A percentile compares a stretch with the other conserved stretches of the same genome.
Evolutionary conservation across 164 flowering plant genomes (phyloP).

Genomic region (Hamamelis virginiana): DNA sequence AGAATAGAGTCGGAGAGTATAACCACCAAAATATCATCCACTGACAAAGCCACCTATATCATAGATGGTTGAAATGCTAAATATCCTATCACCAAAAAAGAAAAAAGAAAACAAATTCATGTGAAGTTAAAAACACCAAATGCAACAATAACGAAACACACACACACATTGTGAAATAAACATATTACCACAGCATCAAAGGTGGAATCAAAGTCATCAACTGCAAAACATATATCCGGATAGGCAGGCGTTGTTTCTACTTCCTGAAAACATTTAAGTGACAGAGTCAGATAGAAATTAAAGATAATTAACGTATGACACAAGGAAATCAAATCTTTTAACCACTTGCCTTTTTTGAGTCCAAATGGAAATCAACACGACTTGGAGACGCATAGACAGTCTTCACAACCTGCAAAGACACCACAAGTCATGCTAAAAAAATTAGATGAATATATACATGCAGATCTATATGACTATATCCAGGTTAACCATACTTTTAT

Average conservation of each 20-base stretch:
- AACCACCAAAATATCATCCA: not conserved
- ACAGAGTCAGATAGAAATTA: slow-evolving; percentile 13
- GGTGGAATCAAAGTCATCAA: slow-evolving; percentile 98
- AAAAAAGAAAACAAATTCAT: not conserved
- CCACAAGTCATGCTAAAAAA: not conserved
- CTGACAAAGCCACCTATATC: not conserved
- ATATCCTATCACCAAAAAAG: too few species aligned
- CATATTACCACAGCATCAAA: slow-evolving; percentile 93
- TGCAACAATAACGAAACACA: not conserved
- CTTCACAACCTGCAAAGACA: slow-evolving; percentile 71
- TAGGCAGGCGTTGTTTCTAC: slow-evolving; percentile 90
- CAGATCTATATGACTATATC: too few species aligned
- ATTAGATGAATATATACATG: not conserved
- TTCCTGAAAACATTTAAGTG: slow-evolving; percentile 52
- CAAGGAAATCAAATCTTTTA: not conserved
- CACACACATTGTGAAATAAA: not conserved
- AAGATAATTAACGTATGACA: not conserved
- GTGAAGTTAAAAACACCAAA: not conserved
- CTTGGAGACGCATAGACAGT: slow-evolving; percentile 99
- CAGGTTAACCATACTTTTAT: not conserved
- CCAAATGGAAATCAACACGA: slow-evolving; percentile 92
- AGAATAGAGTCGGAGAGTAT: not conserved
- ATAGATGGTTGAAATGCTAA: not conserved
- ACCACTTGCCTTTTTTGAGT: slow-evolving; percentile 71
- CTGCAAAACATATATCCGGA: slow-evolving; percentile 97